Conservation (phyloP, 352 stramenopile genomes). For the Globisporangium emineosum region DNA sequence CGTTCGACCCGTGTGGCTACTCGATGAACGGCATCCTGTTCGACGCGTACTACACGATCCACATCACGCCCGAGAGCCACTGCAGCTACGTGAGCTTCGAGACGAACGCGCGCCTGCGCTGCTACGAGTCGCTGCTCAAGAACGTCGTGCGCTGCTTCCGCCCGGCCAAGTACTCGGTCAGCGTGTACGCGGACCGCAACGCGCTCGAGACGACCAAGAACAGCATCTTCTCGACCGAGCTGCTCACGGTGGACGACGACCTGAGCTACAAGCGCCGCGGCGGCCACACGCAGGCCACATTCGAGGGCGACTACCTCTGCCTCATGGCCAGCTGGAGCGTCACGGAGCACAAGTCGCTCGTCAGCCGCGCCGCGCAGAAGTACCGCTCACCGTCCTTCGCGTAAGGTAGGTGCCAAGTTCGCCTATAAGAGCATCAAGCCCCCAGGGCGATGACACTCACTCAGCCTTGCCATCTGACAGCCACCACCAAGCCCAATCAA, state of each 20-base stretch:
- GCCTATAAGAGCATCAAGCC: not conserved
- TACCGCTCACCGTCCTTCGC: conserved; percentile 76
- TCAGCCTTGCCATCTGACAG: no score
- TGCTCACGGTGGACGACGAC: conserved; percentile 70
- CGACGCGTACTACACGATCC: conserved; percentile 98
- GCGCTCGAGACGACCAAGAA: conserved; percentile 63
- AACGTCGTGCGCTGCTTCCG: conserved; percentile 98
- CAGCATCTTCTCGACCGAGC: conserved; percentile 72
- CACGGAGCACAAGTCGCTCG: conserved; percentile 26
- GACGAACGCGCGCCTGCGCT: conserved; percentile 92
- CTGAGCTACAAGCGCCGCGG: conserved; percentile 80
- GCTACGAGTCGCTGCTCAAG: conserved; percentile 92
- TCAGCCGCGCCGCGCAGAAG: conserved; percentile 58
- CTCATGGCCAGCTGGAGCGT: conserved; percentile 79
- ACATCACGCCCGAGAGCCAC: conserved; percentile 96
- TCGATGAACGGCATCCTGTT: conserved; percentile 99
- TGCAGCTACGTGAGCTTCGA: conserved; percentile 98
- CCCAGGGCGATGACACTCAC: not conserved
- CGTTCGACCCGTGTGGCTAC: conserved; percentile 98
- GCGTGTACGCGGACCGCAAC: conserved; percentile 93
- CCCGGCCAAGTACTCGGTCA: conserved; percentile 97
- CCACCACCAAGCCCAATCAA: not conserved
- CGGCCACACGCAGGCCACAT: conserved; percentile 80
- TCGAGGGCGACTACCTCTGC: conserved; percentile 84
- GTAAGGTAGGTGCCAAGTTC: conserved; percentile 17